Evolutionary conservation across 331 rosid species (phyloP), one percentile per base, ranked within the genome.

Genomic region (Malus hybrid): DNA sequence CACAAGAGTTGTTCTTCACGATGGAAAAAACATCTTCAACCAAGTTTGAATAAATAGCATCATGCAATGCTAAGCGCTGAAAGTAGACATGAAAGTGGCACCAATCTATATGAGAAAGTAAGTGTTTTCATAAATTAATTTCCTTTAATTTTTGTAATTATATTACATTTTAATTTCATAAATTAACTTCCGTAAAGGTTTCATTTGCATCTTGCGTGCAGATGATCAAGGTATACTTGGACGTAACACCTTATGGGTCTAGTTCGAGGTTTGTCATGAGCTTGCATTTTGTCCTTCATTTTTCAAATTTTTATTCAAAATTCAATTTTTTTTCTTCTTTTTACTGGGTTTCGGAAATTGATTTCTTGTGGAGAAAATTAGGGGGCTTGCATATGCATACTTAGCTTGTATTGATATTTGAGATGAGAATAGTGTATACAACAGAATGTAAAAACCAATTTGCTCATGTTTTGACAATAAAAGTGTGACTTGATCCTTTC

Each of bases 401-500:
- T 76, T 85, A 87, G 87, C 85, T 87, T 86, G 88, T 86, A 79
- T 83, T 85, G 82, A 76, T 80, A 75, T 75, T 50, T 76, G 84
- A 88, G 84, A 83, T 86, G 77, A 4, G 13, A 61, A 27, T 79
- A 79, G 85, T 81, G 83, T 93, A 96, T 94, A 94, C 93, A 94
- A 95, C 82, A 72, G 90, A 81, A 85, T 87, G 91, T 86, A 82
- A 82, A 87, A 84, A 65, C 77, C 87, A 75, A 77, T 80, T 80
- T 56, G 69, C 76, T 71, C 74, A 20, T 85, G 67, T 61, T 85
- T 80, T 88, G 81, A 76, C 82, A 86, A 85, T 83, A 67, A 79
- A 88, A 19, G 91, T 87, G 82, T 83, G 87, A 73, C 78, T 81
- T 82, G 12, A 27, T 1, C 3, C 32, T 18, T 46, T 28, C 32